Evolutionary conservation across 2,329 filamentous ascomycete genomes (phyloP).

Genomic region (Beauveria brongniartii): DNA sequence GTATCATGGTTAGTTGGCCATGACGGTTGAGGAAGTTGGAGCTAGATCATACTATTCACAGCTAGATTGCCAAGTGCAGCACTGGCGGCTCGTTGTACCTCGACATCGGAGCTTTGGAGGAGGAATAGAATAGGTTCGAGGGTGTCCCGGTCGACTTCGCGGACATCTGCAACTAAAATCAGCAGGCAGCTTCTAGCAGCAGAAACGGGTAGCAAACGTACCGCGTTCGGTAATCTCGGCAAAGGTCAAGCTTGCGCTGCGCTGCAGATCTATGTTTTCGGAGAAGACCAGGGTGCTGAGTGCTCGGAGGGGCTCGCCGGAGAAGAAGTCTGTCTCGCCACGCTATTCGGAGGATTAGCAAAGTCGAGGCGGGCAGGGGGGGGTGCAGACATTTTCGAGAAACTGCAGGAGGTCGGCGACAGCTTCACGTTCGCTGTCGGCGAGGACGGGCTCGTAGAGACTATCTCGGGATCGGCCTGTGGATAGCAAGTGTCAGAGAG

Average conservation of each 20-base stretch:
- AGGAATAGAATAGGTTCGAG: conserved; percentile 94
- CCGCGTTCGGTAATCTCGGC: conserved; percentile 98
- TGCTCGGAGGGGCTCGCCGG: conserved; percentile 86
- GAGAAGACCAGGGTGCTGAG: conserved; percentile 96
- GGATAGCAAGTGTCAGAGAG: conserved; percentile 10
- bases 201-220: conserved; percentile 35
- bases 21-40: neutral
- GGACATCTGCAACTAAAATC: conserved; percentile 62
- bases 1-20: conserved; percentile 32
- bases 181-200: conserved; percentile 7
- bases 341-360: conserved; percentile 49
- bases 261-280: conserved; percentile 95
- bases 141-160: conserved; percentile 89
- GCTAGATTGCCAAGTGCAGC: conserved; percentile 92
- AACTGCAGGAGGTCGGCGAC: conserved; percentile 93
- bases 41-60: conserved; percentile 73
- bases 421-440: conserved; percentile 93
- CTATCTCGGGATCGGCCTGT: conserved; percentile 70
- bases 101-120: conserved; percentile 89
- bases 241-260: conserved; percentile 96
- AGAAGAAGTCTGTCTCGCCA: conserved; percentile 96
- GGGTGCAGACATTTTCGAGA: conserved; percentile 75
- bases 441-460: conserved; percentile 78
- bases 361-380: neutral
- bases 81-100: conserved; percentile 93